Evolutionary conservation across 148 eudicot genomes (phyloP), one percentile per base, ranked within the genome.

Genomic region (Fagopyrum homotropicum): DNA sequence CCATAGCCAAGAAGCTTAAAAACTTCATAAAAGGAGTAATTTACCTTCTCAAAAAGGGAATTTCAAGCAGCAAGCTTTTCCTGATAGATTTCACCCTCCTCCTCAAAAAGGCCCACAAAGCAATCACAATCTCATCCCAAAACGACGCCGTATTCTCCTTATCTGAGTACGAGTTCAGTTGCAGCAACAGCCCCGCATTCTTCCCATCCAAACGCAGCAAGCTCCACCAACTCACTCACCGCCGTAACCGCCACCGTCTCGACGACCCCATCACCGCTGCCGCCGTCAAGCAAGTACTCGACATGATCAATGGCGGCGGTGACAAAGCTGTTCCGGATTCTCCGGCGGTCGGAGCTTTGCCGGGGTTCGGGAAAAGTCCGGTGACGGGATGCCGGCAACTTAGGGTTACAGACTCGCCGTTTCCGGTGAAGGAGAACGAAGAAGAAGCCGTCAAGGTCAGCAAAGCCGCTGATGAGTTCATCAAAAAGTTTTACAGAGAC

Each of bases 221-320:
- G 64, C 35, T 15, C 19, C 59, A 0, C 59, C 59, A 35, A 35
- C 40, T 35, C 40, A 35, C 40, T 35, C 17, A 4, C 60, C 60
- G 22, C 26, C 60, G 60, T 35, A 35, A 35, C 60, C 60, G 26
- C 60, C 60, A 6, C 60, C 60, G 5, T 16, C 60, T 4, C 64
- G 2, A 1, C 35, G 26, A 15, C 8, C 6, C 11, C 60, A 5
- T 6, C 64, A 15, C 9, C 40, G 14, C 6, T 43, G 43, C 68
- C 68, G 44, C 66, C 66, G 12, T 26, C 66, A 60, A 26, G 14
- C 29, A 60, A 40, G 66, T 60, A 0, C 66, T 60, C 66, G 66
- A 60, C 35, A 19, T 60, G 66, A 22, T 60, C 66, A 60, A 60
- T 12, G 66, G 66, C 43, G 66, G 66, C 66, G 66, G 66, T 4